A percentile compares a stretch with the other conserved stretches of the same genome.
phyloP scores from a whole-genome alignment of 2,329 filamentous ascomycete species.

The Parascedosporium putredinis region DNA sequence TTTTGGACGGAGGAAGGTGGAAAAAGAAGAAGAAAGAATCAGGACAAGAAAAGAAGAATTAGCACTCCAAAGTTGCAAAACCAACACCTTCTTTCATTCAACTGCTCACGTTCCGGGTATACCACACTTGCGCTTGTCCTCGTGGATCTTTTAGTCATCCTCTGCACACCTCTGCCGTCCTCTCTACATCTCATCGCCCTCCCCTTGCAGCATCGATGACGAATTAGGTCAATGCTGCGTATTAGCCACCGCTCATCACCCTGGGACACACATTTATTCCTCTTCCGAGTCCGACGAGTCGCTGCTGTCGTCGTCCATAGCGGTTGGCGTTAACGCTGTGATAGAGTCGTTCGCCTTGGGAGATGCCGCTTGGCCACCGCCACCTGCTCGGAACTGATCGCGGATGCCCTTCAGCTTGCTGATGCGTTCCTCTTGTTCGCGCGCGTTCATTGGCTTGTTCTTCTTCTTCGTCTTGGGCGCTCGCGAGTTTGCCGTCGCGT shows the following conservation, averaged over 20 bases:
- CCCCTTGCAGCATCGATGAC: too few relatives aligned
- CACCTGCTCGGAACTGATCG: constrained; percentile 16
- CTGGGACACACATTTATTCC: constrained; percentile 25
- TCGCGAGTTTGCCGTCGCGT: constrained; percentile 18
- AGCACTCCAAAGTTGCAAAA: too few relatives aligned
- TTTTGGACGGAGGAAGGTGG: too few relatives aligned
- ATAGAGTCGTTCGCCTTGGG: constrained; percentile 9
- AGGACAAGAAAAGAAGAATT: too few relatives aligned
- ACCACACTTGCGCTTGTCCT: too few relatives aligned
- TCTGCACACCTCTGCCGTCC: too few relatives aligned
- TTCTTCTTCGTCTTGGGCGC: constrained; percentile 47
- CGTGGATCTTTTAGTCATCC: too few relatives aligned
- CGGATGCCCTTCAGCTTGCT: constrained; percentile 46
- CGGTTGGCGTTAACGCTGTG: constrained; percentile 7
- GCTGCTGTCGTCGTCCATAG: constrained; percentile 10
- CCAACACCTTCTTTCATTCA: too few relatives aligned
- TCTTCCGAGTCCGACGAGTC: constrained; percentile 39
- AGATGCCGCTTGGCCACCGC: constrained; percentile 8
- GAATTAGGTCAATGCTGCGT: too few relatives aligned
- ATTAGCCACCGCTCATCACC: not conserved
- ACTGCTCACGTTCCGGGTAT: too few relatives aligned
- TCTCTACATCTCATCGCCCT: too few relatives aligned
- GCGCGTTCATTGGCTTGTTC: constrained; percentile 66
- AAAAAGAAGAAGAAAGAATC: too few relatives aligned
- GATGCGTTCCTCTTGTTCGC: constrained; percentile 58